Percentiles rank a stretch among this genome's conserved stretches.
Evolutionary conservation across 495 filamentous ascomycete genomes (phyloP).

Genomic region (Neurospora sp.): DNA sequence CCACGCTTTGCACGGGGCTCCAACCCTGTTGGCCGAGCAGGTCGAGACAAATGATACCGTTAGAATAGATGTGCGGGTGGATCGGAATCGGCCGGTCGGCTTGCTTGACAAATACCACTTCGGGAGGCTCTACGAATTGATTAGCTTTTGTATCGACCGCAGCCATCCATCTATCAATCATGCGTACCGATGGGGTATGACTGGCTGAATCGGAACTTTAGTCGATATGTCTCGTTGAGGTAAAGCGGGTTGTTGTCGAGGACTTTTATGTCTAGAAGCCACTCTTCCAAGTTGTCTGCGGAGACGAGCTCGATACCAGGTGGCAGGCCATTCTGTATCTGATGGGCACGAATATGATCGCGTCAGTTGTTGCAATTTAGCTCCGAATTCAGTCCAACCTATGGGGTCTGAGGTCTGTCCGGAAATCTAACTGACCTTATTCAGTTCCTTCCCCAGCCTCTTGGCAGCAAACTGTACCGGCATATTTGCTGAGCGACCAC

Average conservation of each 20-base stretch:
- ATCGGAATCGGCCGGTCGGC: conserved; percentile 72
- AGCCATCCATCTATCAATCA: too few relatives aligned
- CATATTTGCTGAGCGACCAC: conserved; percentile 19
- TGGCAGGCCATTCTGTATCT: conserved; percentile 47
- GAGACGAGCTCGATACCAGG: conserved; percentile 72
- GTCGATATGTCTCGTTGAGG: conserved; percentile 62
- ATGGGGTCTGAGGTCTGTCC: neutral
- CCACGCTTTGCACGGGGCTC: conserved; percentile 93
- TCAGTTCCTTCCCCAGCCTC: conserved; percentile 40
- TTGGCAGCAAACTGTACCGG: conserved; percentile 35
- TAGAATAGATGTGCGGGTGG: conserved; percentile 95
- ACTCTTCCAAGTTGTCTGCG: conserved; percentile 75
- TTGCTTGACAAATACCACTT: conserved; percentile 73
- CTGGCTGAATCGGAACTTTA: conserved; percentile 75
- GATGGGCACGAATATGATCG: neutral
- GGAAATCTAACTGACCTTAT: conserved; percentile 27
- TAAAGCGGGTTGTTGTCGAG: conserved; percentile 91
- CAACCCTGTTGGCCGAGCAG: conserved; percentile 79
- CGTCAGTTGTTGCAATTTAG: conserved; percentile 6
- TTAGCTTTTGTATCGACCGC: neutral
- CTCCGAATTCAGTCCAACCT: neutral
- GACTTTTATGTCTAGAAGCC: conserved; percentile 87
- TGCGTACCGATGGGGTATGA: conserved; percentile 81
- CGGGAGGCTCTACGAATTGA: conserved; percentile 62
- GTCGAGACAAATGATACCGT: conserved; percentile 96